These are phyloP conservation scores for Aspergillus heteromorphus DNA, from an alignment of 495 filamentous ascomycete genomes.

Conservation along the genomic window DNA sequence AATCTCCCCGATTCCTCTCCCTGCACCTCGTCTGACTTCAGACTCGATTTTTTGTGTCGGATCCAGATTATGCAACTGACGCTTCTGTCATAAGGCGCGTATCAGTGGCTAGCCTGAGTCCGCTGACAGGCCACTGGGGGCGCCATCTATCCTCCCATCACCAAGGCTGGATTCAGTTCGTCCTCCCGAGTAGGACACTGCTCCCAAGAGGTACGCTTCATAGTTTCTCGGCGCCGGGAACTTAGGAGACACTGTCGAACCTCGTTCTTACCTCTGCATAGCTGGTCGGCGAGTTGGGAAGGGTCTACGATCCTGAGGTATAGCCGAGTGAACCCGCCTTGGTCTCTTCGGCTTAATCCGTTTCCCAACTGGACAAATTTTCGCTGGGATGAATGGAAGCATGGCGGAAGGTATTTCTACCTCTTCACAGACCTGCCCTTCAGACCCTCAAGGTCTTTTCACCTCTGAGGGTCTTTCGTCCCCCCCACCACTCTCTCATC, in stretches of 20 bases:
- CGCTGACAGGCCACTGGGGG: not conserved
- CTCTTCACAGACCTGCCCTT: conserved; percentile 25
- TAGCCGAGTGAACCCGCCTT: not conserved
- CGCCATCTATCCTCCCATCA: not conserved
- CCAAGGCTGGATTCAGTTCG: not conserved
- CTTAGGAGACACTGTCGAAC: not conserved
- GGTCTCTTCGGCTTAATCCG: not conserved
- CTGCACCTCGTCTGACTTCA: no score
- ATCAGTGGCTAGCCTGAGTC: not conserved
- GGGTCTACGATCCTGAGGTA: not conserved
- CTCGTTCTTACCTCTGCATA: not conserved
- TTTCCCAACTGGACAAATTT: not conserved
- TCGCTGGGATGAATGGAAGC: conserved; percentile 25
- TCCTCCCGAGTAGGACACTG: not conserved
- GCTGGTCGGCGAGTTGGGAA: not conserved
- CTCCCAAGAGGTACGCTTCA: not conserved
- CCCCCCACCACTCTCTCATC: conserved; percentile 9
- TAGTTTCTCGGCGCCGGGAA: not conserved
- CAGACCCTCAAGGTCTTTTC: conserved; percentile 14
- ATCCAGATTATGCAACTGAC: not conserved
- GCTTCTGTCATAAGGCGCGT: not conserved
- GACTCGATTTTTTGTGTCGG: not conserved
- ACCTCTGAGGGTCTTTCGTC: conserved; percentile 16
- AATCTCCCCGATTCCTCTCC: no score
- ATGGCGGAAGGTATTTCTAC: conserved; percentile 39